Conservation (phyloP, 345 rosid genomes). For the Excoecaria cochinchinensis region DNA sequence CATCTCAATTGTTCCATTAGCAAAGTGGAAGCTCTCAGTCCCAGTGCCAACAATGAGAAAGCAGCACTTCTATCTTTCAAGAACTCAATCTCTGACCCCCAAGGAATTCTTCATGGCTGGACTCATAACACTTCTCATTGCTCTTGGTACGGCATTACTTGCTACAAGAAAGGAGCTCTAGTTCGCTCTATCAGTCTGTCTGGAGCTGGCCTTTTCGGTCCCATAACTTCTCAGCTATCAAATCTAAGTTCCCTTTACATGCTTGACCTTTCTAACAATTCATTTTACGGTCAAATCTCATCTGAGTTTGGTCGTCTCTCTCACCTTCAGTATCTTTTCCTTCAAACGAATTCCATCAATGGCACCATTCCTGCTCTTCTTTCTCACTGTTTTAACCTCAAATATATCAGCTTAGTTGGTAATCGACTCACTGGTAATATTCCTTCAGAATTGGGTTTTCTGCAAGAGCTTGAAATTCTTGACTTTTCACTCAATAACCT, state of each 20-base stretch:
- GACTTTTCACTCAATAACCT: conserved; percentile 15
- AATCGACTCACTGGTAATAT: background rate
- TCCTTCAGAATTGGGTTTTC: background rate
- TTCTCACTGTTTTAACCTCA: background rate
- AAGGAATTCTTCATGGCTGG: background rate
- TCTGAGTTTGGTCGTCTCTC: conserved; percentile 2
- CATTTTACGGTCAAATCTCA: conserved; percentile 23
- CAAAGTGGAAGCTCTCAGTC: too few species aligned
- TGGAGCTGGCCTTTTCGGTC: background rate
- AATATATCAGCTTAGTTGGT: background rate
- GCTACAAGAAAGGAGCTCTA: background rate
- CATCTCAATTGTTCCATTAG: too few species aligned
- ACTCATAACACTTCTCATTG: background rate
- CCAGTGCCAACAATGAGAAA: too few species aligned
- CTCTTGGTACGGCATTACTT: background rate
- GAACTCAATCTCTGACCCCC: too few species aligned
- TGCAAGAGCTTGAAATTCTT: conserved; percentile 11
- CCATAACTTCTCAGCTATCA: conserved; percentile 15
- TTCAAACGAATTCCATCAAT: background rate
- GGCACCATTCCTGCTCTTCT: background rate
- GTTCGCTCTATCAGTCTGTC: background rate
- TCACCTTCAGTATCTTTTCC: background rate
- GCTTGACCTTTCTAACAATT: conserved; percentile 16
- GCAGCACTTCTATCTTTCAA: too few species aligned
- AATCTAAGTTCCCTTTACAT: conserved; percentile 17